Evolutionary conservation across 1,284 basidiomycete species (phyloP).

Genomic region (Athelia psychrophila): DNA sequence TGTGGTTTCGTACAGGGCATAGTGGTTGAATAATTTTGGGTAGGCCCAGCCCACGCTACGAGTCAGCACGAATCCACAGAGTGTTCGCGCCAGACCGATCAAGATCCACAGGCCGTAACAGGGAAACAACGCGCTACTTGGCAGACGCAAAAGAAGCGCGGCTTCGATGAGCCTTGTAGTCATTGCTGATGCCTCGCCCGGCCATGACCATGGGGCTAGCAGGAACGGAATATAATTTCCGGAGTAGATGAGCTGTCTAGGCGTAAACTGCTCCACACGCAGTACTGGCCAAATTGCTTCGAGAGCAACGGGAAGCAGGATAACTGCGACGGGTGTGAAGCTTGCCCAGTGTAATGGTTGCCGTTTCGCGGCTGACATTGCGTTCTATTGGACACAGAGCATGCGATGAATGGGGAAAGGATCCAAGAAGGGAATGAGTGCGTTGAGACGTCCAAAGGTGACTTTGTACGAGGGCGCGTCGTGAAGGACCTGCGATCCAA

Average conservation of each 20-base stretch:
- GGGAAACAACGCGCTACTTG: neutral
- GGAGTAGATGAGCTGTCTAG: neutral
- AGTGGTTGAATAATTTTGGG: conserved; percentile 37
- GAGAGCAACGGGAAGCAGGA: neutral
- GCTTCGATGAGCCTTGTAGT: neutral
- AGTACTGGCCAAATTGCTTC: neutral
- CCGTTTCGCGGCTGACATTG: no score
- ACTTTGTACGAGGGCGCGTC: no score
- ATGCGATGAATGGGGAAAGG: no score
- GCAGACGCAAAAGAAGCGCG: neutral
- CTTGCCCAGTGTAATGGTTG: no score
- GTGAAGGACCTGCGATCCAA: no score
- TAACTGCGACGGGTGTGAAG: no score
- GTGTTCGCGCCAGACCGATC: neutral
- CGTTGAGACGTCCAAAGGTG: no score
- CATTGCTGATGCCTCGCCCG: neutral
- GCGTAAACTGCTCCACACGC: neutral
- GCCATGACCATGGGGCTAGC: neutral
- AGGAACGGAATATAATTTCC: neutral
- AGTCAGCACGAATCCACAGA: conserved; percentile 21
- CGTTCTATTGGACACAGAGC: no score
- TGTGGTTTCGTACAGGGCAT: conserved; percentile 34
- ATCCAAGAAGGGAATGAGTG: no score
- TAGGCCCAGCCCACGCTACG: conserved; percentile 36
- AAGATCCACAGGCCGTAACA: conserved; percentile 1